Conservation (phyloP, 2,329 filamentous ascomycete genomes). For the Pseudogymnoascus sp. region DNA sequence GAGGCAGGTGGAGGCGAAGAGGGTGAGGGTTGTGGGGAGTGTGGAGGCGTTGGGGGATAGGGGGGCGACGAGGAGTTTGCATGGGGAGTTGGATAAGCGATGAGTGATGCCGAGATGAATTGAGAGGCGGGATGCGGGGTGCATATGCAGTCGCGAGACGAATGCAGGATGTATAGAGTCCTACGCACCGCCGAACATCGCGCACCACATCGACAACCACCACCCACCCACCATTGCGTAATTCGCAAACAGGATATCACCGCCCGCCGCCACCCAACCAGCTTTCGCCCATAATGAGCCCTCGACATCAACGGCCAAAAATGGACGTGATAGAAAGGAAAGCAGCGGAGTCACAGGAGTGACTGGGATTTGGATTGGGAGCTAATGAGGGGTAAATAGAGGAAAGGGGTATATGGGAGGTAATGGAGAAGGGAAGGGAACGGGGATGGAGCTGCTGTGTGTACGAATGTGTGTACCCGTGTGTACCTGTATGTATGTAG, state of each 20-base stretch:
- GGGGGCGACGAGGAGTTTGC: not conserved
- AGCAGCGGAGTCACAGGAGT: not conserved
- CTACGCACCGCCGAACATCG: not conserved
- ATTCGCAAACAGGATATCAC: not conserved
- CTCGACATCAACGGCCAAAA: not conserved
- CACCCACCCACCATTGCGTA: not conserved
- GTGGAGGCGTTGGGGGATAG: not conserved
- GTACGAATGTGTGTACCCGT: not conserved
- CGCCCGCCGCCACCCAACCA: not conserved
- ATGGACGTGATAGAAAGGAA: not conserved
- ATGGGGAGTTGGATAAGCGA: not conserved
- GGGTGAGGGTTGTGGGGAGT: not conserved
- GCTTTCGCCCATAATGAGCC: not conserved
- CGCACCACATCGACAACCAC: not conserved
- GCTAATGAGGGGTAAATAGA: not conserved
- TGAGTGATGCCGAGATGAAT: not conserved
- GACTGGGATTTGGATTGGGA: not conserved
- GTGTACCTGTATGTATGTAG: not conserved
- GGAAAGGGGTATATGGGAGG: not conserved
- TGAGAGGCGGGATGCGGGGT: not conserved
- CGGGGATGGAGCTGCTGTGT: not conserved
- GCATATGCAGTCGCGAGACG: not conserved
- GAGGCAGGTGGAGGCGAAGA: not conserved
- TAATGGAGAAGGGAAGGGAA: not conserved
- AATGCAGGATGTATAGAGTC: not conserved